Conservation (phyloP, 345 rosid species). For the Noccaea bulbosa region DNA sequence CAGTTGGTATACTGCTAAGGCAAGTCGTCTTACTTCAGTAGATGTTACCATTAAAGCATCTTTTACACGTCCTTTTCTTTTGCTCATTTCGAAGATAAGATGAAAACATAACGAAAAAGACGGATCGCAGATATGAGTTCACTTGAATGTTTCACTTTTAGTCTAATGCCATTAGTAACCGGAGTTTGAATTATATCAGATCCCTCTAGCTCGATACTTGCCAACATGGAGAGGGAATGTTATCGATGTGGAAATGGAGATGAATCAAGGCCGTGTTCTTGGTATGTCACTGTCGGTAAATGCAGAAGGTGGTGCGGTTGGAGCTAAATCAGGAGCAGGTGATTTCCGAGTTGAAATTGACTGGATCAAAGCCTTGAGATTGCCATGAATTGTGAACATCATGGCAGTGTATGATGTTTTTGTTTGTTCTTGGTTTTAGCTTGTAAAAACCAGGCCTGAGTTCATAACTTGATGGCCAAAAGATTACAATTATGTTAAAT, state of each 20-base stretch:
- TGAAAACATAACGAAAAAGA: neutral
- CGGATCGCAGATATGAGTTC: neutral
- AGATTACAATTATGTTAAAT: neutral
- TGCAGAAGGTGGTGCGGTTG: conserved; percentile 81
- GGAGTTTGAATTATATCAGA: conserved; percentile 50
- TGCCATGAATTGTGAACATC: conserved; percentile 33
- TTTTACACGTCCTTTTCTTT: conserved; percentile 1
- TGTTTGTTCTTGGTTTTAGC: conserved; percentile 15
- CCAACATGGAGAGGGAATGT: conserved; percentile 98
- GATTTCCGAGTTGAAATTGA: conserved; percentile 83
- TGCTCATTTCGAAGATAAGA: neutral
- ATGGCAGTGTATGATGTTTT: conserved; percentile 28
- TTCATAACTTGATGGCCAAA: conserved; percentile 24
- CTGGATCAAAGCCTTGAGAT: conserved; percentile 78
- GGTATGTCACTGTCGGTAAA: conserved; percentile 90
- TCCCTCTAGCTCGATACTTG: conserved; percentile 73
- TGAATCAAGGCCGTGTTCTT: conserved; percentile 82
- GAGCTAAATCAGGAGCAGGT: conserved; percentile 81
- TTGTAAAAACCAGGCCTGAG: conserved; percentile 33
- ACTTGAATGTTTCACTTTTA: conserved; percentile 14
- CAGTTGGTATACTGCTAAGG: conserved; percentile 83
- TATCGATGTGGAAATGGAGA: conserved; percentile 79
- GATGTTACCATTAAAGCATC: conserved; percentile 13
- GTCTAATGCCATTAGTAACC: neutral
- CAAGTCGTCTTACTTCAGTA: conserved; percentile 41